Base-by-base conservation (phyloP, 106 monocot species). In the Dioscorea alata region DNA sequence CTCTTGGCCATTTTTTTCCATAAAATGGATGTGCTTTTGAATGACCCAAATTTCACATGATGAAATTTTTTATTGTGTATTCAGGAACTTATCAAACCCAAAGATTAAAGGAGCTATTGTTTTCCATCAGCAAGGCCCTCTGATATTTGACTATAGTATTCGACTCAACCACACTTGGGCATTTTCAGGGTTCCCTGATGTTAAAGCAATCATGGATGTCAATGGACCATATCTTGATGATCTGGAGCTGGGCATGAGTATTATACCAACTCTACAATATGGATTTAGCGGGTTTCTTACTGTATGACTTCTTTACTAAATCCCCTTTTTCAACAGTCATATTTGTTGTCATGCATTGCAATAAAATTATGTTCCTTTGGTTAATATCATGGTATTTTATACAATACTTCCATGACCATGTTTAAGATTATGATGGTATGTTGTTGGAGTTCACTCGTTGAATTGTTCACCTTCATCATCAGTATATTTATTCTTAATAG, bases 141-240 rank as follows among this genome's bases (percentile, higher is more conserved):
- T 80, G 57, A 48, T 50, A 33, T 93, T 86, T 86, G 93, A 93
- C 69, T 93, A 93, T 73, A 93, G 93, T 69, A 93, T 93, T 79
- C 83, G 93, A 12, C 84, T 93, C 31, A 93, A 93, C 57, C 93
- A 93, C 69, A 82, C 89, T 31, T 93, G 93, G 93, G 93, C 93
- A 23, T 89, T 93, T 61, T 89, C 88, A 65, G 93, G 93, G 51
- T 93, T 89, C 70, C 93, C 93, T 67, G 82, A 93, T 79, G 75
- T 84, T 60, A 84, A 73, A 63, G 79, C 83, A 31, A 93, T 93
- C 75, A 93, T 93, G 93, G 93, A 93, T 82, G 86, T 89, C 13
- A 93, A 93, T 73, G 88, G 93, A 59, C 79, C 88, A 57, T 93
- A 84, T 80, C 79, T 93, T 13, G 76, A 93, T 76, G 89, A 93